These are phyloP conservation scores for Collybia nuda DNA, from an alignment of 768 basidiomycete genomes.

Conservation along the genomic window DNA sequence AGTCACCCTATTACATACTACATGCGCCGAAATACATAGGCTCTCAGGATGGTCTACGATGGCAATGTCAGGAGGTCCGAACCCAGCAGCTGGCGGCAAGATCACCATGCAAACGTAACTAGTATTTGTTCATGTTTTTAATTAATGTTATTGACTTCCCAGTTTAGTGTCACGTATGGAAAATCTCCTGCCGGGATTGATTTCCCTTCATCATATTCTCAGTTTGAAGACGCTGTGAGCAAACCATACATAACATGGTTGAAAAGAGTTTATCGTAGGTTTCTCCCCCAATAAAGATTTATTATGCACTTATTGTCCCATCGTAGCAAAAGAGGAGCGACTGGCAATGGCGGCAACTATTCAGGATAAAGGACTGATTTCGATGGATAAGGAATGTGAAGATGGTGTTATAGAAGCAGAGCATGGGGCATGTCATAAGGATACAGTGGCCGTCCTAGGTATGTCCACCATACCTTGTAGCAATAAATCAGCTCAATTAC, in stretches of 20 bases:
- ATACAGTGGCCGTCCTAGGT: too few species aligned
- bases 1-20: neutral
- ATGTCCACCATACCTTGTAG: too few species aligned
- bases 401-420: too few species aligned
- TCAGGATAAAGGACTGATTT: too few species aligned
- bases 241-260: neutral
- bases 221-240: neutral
- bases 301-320: too few species aligned
- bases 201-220: neutral
- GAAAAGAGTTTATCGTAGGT: neutral
- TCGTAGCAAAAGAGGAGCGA: neutral
- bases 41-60: neutral
- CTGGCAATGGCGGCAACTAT: too few species aligned
- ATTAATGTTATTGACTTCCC: neutral
- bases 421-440: too few species aligned
- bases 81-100: neutral
- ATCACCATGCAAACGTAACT: neutral
- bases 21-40: neutral
- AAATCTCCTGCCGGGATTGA: neutral
- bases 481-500: too few species aligned
- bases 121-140: neutral
- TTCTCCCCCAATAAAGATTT: too few species aligned
- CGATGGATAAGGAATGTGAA: too few species aligned
- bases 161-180: neutral
- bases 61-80: neutral